Conservation (phyloP, 2,329 filamentous ascomycete genomes). For the Colletotrichum simmondsii region DNA sequence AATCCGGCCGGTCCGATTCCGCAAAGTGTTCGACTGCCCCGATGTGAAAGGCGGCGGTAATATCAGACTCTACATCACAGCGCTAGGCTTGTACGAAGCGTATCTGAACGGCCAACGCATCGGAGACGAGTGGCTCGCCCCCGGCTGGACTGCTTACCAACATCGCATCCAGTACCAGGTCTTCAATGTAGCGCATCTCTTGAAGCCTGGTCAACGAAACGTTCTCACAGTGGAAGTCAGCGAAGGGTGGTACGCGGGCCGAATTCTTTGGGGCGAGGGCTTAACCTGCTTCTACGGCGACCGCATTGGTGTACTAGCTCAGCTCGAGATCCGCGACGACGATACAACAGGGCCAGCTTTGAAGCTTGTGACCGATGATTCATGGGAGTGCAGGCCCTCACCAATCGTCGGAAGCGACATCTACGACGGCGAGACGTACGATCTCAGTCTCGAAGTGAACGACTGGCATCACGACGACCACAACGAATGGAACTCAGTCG, state of each 20-base stretch:
- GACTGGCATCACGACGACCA: constrained; percentile 39
- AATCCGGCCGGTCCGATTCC: constrained; percentile 25
- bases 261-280: constrained; percentile 18
- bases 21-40: constrained; percentile 15
- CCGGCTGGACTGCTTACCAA: constrained; percentile 57
- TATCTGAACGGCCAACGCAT: constrained; percentile 50
- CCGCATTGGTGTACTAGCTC: constrained; percentile 49
- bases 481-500: constrained; percentile 41
- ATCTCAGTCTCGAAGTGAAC: constrained; percentile 45
- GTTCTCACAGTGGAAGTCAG: constrained; percentile 57
- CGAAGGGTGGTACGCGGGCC: constrained; percentile 62
- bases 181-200: constrained; percentile 51
- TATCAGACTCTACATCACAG: constrained; percentile 48
- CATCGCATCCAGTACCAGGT: constrained; percentile 55
- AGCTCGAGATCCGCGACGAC: constrained; percentile 49
- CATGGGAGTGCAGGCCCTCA: constrained; percentile 47
- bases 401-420: constrained; percentile 53
- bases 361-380: constrained; percentile 47
- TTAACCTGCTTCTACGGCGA: constrained; percentile 50
- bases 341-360: constrained; percentile 37
- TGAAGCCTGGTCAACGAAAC: constrained; percentile 45
- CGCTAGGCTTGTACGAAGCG: constrained; percentile 48
- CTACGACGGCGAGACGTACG: constrained; percentile 65
- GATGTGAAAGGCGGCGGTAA: neutral
- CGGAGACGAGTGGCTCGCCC: constrained; percentile 47